These are phyloP conservation scores for Calycina marina DNA, from an alignment of 2,329 filamentous ascomycete species.

Conservation along the genomic window DNA sequence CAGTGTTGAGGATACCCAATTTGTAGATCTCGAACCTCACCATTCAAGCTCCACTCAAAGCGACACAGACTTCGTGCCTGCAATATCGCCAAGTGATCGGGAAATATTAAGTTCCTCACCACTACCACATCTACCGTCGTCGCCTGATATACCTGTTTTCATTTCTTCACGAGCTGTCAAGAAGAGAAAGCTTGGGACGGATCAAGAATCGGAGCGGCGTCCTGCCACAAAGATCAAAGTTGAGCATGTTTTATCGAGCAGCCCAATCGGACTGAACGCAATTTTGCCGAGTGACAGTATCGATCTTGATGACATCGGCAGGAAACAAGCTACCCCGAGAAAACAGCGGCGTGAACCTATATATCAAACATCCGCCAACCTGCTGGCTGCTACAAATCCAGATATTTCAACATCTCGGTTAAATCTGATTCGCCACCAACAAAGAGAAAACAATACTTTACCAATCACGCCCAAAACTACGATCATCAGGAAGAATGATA, in stretches of 20 bases:
- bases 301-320: slow-evolving; percentile 24
- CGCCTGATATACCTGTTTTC: slow-evolving; percentile 14
- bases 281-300: slow-evolving; percentile 19
- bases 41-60: slow-evolving; percentile 18
- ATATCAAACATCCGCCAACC: too few relatives aligned
- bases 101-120: too few relatives aligned
- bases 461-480: too few relatives aligned
- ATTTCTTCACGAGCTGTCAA: slow-evolving; percentile 14
- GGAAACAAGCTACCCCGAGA: slow-evolving; percentile 22
- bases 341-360: slow-evolving; percentile 20
- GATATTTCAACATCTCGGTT: too few relatives aligned
- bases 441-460: too few relatives aligned
- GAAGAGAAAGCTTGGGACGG: slow-evolving; percentile 14
- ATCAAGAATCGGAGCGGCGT: slow-evolving; percentile 2
- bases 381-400: too few relatives aligned
- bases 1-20: slow-evolving; percentile 8
- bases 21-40: slow-evolving; percentile 6
- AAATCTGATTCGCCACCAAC: too few relatives aligned
- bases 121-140: too few relatives aligned
- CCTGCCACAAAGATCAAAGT: slow-evolving; percentile 14
- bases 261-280: slow-evolving; percentile 14
- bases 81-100: too few relatives aligned
- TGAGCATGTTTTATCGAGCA: slow-evolving; percentile 17
- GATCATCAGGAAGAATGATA: background rate
- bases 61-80: too few relatives aligned